These are phyloP conservation scores for Pythium insidiosum DNA, from an alignment of 352 stramenopile genomes.

Conservation along the genomic window DNA sequence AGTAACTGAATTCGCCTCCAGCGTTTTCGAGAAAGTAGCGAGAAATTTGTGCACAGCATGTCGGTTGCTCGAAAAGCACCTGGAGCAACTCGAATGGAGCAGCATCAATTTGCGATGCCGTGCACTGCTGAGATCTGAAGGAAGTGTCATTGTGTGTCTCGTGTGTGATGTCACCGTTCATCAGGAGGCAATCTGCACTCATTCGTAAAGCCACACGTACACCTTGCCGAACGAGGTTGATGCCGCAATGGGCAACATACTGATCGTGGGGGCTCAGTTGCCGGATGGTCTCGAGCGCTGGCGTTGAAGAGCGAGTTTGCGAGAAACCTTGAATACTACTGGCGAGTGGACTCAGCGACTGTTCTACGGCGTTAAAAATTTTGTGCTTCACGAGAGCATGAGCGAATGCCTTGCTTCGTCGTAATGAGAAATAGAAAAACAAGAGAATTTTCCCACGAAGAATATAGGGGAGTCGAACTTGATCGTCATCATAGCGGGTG, in stretches of 20 bases:
- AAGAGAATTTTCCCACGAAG: constrained; percentile 62
- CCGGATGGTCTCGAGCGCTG: no score
- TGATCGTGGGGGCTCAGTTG: constrained; percentile 21
- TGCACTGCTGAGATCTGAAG: constrained; percentile 9
- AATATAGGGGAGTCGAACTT: constrained; percentile 6
- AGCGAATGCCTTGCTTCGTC: constrained; percentile 29
- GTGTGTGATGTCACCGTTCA: constrained; percentile 17
- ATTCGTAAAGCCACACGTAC: constrained; percentile 64
- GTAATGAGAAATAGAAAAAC: constrained; percentile 47
- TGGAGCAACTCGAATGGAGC: constrained; percentile 46
- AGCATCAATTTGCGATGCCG: constrained; percentile 21
- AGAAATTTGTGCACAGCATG: constrained; percentile 43
- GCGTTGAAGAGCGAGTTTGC: no score
- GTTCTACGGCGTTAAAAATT: no score
- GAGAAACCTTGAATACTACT: constrained; percentile 4
- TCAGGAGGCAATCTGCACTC: constrained; percentile 50
- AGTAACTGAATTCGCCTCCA: constrained; percentile 58
- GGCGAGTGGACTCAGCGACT: background rate
- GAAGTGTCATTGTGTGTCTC: constrained; percentile 9
- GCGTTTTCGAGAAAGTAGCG: constrained; percentile 50
- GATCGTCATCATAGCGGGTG: constrained; percentile 9
- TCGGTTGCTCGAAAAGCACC: constrained; percentile 30
- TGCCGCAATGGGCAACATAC: constrained; percentile 52
- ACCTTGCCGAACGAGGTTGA: constrained; percentile 43
- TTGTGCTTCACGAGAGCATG: no score